Base-by-base conservation (phyloP, 2,329 filamentous ascomycete species). In the Talaromyces atroroseus region DNA sequence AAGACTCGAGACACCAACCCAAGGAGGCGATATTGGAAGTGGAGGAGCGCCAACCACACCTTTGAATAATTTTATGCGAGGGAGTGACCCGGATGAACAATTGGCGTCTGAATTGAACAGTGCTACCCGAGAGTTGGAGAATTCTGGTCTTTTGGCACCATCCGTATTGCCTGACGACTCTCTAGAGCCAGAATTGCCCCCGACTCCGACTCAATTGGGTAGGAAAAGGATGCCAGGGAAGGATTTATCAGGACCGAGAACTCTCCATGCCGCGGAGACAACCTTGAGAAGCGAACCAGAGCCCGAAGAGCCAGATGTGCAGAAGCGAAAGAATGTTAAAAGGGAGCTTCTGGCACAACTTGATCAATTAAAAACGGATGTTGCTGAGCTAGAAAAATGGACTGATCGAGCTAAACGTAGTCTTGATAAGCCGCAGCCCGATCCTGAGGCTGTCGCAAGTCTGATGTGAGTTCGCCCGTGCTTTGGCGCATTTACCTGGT, bases 181-280 rank as follows among this genome's bases (percentile, higher is more conserved):
- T n/a, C 77, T 77, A 16, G 84, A 88, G 62, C 85, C 85, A 1
- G 83, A 87, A 49, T 75, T 89, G 5, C 86, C 86, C 14, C 72
- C 73, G n/a, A 76, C 73, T 7, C 74, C 74, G 26, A 72, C 73
- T 16, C 68, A 75, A 58, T 56, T 75, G 23, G 71, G 72, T 6
- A 58, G 74, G 34, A 69, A 71, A 59, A 68, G 64, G 34, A 66
- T 68, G 20, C 23, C 38, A 44, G 36, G 51, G 26, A 58, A 18
- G 18, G 50, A 52, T 24, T 36, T 38, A 20, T 46, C 62, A 34
- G 60, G 62, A 21, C 63, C 65, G 56, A 72, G 67, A 48, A 68
- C 66, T 18, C 68, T 74, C 5, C 70, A 69, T 42, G n/a, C n/a
- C 18, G 12, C 18, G 11, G 29, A 32, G n/a, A 21, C 21, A 49